phyloP scores from a whole-genome alignment of 371 early-diverging fungal genomes.

The Sporodiniella umbellata region DNA sequence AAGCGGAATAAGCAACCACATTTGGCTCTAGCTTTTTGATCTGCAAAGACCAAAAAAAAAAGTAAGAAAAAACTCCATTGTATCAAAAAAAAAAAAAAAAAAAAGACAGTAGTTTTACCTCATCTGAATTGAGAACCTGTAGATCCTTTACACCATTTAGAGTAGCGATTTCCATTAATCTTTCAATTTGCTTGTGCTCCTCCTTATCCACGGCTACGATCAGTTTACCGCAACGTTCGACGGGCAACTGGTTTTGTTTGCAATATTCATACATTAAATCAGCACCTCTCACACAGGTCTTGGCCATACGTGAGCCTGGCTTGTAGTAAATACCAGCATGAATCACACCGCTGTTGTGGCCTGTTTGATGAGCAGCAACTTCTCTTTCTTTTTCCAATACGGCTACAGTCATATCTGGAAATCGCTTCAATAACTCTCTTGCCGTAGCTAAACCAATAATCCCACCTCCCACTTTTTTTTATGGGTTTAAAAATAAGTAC shows the following conservation, averaged over 20 bases:
- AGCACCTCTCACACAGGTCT: constrained; percentile 44
- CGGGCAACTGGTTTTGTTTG: constrained; percentile 42
- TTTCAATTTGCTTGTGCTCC: constrained; percentile 41
- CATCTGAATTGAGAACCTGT: constrained; percentile 32
- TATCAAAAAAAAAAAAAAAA: too few species aligned
- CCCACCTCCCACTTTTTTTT: constrained; percentile 48
- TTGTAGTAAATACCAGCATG: constrained; percentile 46
- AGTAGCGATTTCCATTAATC: constrained; percentile 36
- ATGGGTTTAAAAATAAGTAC: too few species aligned
- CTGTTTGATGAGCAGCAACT: constrained; percentile 50
- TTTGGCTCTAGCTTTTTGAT: constrained; percentile 43
- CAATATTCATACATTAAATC: constrained; percentile 49
- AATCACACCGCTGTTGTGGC: constrained; percentile 50
- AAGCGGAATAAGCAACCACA: constrained; percentile 40
- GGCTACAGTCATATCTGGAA: constrained; percentile 45
- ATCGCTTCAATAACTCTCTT: constrained; percentile 45
- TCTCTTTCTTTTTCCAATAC: constrained; percentile 50
- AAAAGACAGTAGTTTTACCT: too few species aligned
- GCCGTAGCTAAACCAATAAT: constrained; percentile 53
- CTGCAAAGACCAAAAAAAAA: too few species aligned
- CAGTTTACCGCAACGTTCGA: constrained; percentile 45
- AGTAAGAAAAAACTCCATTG: too few species aligned
- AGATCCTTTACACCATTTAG: constrained; percentile 45
- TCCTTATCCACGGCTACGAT: constrained; percentile 39
- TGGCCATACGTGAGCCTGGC: constrained; percentile 48